Evolutionary conservation across 1,284 basidiomycete species (phyloP).

Genomic region (Porogramme epimiltina): DNA sequence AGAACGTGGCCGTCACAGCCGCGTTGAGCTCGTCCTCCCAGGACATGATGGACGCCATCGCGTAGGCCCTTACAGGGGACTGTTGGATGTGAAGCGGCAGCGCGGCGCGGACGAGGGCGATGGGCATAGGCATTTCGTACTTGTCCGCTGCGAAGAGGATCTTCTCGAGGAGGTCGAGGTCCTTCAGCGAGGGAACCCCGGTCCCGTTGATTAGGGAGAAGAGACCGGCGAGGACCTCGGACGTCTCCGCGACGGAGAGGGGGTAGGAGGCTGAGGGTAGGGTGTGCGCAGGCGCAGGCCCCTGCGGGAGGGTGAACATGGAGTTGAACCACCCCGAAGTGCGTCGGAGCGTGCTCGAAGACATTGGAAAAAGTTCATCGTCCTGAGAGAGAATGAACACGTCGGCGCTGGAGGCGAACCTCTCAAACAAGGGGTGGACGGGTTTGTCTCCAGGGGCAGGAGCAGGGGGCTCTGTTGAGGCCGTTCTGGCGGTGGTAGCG

Average conservation of each 20-base stretch:
- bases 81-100: neutral
- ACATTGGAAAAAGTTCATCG: constrained; percentile 50
- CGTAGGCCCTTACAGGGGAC: constrained; percentile 53
- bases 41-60: constrained; percentile 52
- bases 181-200: constrained; percentile 44
- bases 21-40: constrained; percentile 54
- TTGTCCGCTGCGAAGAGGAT: constrained; percentile 61
- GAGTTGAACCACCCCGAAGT: constrained; percentile 59
- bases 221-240: constrained; percentile 48
- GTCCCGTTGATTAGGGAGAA: constrained; percentile 59
- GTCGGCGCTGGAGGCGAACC: constrained; percentile 39
- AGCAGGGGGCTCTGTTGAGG: too few relatives aligned
- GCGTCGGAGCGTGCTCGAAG: constrained; percentile 53
- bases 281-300: constrained; percentile 19
- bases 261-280: constrained; percentile 35
- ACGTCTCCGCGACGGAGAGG: constrained; percentile 55
- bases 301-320: constrained; percentile 55
- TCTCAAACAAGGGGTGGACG: neutral
- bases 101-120: constrained; percentile 50
- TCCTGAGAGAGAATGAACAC: constrained; percentile 45
- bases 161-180: constrained; percentile 50
- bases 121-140: constrained; percentile 62
- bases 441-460: too few relatives aligned
- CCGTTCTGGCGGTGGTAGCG: too few relatives aligned
- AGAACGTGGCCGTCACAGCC: constrained; percentile 44